Evolutionary conservation across 768 basidiomycete species (phyloP), one percentile per base, ranked within the genome.

Genomic region (Leccinum imitatum): DNA sequence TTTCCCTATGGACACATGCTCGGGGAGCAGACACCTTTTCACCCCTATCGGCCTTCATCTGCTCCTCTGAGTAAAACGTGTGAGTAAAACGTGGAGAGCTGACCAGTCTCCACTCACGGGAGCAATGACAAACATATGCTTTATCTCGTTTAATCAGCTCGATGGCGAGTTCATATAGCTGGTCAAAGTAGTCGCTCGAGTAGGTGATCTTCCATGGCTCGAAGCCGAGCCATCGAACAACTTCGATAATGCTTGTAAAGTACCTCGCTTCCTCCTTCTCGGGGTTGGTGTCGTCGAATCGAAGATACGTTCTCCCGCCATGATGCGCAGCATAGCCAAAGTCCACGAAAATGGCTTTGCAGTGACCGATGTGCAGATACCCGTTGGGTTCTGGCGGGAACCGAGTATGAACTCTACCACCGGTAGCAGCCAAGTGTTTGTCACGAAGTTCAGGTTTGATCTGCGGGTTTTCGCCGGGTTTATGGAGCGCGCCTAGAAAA

Each of bases 381-480:
- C 97, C 97, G 71, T 99, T 99, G 4, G 97, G 97, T 76, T 99
- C 97, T 2, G 97, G 97, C 25, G 97, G 97, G 77, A 99, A 99
- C 41, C 97, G 92, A 11, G 97, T 99, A 78, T 88, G 89, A 4
- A 98, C 95, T 53, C 84, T 78, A 8, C 94, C 92, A 14, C 82
- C 84, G 1, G 97, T 98, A 6, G 80, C 81, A 8, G 84, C 81
- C 44, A 98, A 77, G 71, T 99, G 97, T 57, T 84, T 80, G 62
- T 93, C 87, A 50, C 90, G 89, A 54, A 97, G 84, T 54, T 82
- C 80, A 3, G 88, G 82, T 59, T 87, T 82, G 44, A 91, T 82
- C 73, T 99, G 97, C 23, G 90, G 87, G 76, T 98, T 99, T 69
- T 82, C 95, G 47, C 97, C 97, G 9, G 94, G 93, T 69, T 88